These are phyloP conservation scores for Daldinia eschscholtzii DNA, from an alignment of 2,329 filamentous ascomycete genomes.

Conservation along the genomic window DNA sequence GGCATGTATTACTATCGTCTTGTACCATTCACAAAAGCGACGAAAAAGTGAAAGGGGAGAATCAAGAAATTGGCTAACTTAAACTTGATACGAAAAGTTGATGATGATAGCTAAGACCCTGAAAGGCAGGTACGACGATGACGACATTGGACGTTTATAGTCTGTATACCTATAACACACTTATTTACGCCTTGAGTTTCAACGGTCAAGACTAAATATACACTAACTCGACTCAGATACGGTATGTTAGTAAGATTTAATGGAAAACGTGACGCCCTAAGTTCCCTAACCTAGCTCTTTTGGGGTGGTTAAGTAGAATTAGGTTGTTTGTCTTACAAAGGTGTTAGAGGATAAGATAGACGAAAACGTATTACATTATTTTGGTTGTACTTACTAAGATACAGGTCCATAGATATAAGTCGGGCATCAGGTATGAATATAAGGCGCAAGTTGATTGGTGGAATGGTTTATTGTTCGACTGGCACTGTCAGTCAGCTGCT, in stretches of 20 bases:
- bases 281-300: not conserved
- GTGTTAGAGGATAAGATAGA: not conserved
- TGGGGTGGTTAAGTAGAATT: not conserved
- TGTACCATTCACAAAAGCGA: not conserved
- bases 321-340: not conserved
- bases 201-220: not conserved
- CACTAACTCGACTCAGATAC: not conserved
- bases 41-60: not conserved
- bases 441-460: slow-evolving; percentile 1
- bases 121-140: slow-evolving; percentile 22
- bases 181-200: too few relatives aligned
- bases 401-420: not conserved
- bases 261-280: not conserved
- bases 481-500: slow-evolving; percentile 16
- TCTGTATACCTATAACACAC: slow-evolving; percentile 1
- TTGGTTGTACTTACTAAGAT: too few relatives aligned
- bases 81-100: slow-evolving; percentile 7
- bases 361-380: not conserved
- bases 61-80: not conserved
- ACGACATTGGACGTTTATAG: slow-evolving; percentile 26
- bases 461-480: not conserved
- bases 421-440: not conserved
- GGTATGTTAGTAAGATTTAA: not conserved
- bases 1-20: not conserved
- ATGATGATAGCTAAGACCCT: slow-evolving; percentile 11